Percentiles rank a stretch among this genome's conserved stretches.
These are phyloP conservation scores for Sporobolomyces pararoseus DNA, from an alignment of 768 basidiomycete genomes.

Conservation along the genomic window DNA sequence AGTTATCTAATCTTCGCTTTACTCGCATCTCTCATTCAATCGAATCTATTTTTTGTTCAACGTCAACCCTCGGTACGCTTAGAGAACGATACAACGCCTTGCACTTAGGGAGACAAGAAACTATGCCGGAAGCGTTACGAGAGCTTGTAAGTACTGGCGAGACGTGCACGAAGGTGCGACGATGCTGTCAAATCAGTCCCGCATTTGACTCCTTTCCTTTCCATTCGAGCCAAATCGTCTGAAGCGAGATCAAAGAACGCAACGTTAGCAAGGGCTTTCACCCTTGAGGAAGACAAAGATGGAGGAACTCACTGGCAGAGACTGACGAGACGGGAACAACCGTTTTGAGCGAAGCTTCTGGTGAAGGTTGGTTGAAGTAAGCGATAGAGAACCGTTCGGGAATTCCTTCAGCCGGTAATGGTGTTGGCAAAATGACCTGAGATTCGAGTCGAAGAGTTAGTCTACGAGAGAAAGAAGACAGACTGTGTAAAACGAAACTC, in stretches of 20 bases:
- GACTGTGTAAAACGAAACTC: background rate
- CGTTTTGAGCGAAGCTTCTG: conserved; percentile 20
- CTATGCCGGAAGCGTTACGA: no score
- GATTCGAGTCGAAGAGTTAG: no score
- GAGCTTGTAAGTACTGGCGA: conserved; percentile 30
- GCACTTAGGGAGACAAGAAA: no score
- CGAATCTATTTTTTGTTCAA: no score
- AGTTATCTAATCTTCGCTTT: no score
- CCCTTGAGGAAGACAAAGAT: background rate
- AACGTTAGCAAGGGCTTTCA: background rate
- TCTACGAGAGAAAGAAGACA: no score
- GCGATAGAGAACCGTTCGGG: conserved; percentile 37
- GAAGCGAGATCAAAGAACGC: background rate
- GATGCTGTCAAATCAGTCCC: conserved; percentile 20
- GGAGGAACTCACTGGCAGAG: background rate
- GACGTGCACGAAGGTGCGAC: conserved; percentile 26
- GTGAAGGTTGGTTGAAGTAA: conserved; percentile 35
- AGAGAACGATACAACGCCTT: no score
- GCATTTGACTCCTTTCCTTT: conserved; percentile 29
- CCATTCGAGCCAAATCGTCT: conserved; percentile 39
- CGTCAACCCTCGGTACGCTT: no score
- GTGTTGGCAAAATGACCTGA: conserved; percentile 28
- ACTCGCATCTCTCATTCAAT: no score
- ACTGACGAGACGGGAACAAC: conserved; percentile 31
- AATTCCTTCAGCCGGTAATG: conserved; percentile 32